These are phyloP conservation scores for Penicillium sp. DNA, from an alignment of 2,329 filamentous ascomycete species.

Conservation along the genomic window DNA sequence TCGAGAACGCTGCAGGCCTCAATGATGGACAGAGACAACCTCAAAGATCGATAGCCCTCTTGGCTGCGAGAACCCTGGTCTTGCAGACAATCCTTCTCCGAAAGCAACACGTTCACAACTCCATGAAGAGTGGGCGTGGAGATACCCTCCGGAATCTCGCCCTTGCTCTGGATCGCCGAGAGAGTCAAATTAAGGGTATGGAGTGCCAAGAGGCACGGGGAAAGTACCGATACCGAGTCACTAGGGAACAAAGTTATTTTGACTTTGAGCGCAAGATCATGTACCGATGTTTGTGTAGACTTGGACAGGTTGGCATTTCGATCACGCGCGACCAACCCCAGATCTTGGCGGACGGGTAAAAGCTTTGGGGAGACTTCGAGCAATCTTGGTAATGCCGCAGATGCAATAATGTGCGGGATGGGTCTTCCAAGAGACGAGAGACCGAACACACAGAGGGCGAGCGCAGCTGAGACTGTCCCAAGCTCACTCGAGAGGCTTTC, in stretches of 20 bases:
- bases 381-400: conserved; percentile 28
- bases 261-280: conserved; percentile 20
- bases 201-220: conserved; percentile 30
- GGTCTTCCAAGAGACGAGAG: conserved; percentile 25
- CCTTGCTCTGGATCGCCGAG: conserved; percentile 27
- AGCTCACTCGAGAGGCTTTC: conserved; percentile 54
- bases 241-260: conserved; percentile 23
- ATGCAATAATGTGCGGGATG: conserved; percentile 24
- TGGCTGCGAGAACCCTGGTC: background rate
- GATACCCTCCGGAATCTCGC: conserved; percentile 24
- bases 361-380: conserved; percentile 24
- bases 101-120: conserved; percentile 27
- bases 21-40: conserved; percentile 31
- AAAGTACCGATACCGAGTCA: conserved; percentile 15
- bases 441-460: conserved; percentile 30
- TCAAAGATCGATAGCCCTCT: conserved; percentile 21
- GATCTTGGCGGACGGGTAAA: conserved; percentile 25
- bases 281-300: conserved; percentile 25
- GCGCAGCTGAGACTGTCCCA: conserved; percentile 42
- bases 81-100: conserved; percentile 5
- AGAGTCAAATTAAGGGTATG: conserved; percentile 29
- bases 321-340: conserved; percentile 20
- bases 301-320: conserved; percentile 25
- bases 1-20: conserved; percentile 33
- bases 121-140: conserved; percentile 22